Evolutionary conservation across 2,329 filamentous ascomycete genomes (phyloP).

Genomic region (Anthostomella pinea): DNA sequence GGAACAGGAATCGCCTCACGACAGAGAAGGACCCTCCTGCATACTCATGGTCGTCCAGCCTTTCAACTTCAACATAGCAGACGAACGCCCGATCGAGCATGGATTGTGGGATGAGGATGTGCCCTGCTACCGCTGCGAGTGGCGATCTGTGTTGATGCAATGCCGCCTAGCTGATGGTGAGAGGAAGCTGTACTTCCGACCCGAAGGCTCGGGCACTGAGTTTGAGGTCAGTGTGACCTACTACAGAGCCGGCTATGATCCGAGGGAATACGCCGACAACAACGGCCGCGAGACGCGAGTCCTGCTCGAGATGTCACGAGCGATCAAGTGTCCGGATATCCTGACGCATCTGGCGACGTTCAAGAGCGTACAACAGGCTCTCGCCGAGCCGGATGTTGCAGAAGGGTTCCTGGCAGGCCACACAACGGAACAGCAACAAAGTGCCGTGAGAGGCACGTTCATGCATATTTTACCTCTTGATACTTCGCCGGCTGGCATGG

Average conservation of each 20-base stretch:
- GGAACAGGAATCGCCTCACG: conserved; percentile 11
- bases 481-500: conserved; percentile 24
- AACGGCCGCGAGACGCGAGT: conserved; percentile 30
- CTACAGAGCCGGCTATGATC: conserved; percentile 41
- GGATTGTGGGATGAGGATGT: conserved; percentile 31
- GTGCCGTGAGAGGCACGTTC: conserved; percentile 38
- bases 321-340: conserved; percentile 44
- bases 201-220: conserved; percentile 33
- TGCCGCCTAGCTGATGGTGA: too few relatives aligned
- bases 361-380: conserved; percentile 42
- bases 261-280: conserved; percentile 36
- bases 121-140: conserved; percentile 36
- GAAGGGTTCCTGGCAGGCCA: conserved; percentile 32
- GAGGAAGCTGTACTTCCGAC: conserved; percentile 31
- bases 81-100: conserved; percentile 45
- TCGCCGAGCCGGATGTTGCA: conserved; percentile 31
- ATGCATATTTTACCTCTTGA: conserved; percentile 36
- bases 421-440: conserved; percentile 22
- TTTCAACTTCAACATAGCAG: conserved; percentile 42
- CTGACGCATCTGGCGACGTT: conserved; percentile 40
- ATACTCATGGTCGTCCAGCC: conserved; percentile 44
- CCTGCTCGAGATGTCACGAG: conserved; percentile 35
- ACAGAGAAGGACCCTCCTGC: too few relatives aligned
- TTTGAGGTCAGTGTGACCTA: conserved; percentile 44
- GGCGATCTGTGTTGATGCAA: conserved; percentile 33